Conservation (phyloP, 306 rosid species). For the Quercus glauca region DNA sequence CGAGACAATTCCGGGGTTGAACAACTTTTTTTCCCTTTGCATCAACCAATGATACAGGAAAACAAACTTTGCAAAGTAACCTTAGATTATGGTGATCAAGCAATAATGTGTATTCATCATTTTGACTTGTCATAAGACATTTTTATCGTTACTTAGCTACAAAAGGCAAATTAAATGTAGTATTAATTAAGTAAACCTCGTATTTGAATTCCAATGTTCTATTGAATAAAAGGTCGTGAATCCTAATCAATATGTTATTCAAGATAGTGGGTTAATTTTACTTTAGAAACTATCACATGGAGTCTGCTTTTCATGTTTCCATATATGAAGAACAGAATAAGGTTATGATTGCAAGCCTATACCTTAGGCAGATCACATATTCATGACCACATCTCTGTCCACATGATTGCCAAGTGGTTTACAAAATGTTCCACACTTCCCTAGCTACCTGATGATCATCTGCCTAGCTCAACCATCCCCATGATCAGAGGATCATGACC, state of each 20-base stretch:
- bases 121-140: too few species aligned
- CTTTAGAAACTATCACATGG: slow-evolving; percentile 44
- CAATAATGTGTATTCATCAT: too few species aligned
- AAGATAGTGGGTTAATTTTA: neutral
- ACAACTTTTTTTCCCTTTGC: too few species aligned
- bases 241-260: neutral
- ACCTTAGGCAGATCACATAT: slow-evolving; percentile 41
- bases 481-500: slow-evolving; percentile 25
- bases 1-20: too few species aligned
- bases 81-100: too few species aligned
- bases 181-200: too few species aligned
- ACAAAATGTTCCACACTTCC: neutral
- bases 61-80: too few species aligned
- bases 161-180: too few species aligned
- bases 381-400: slow-evolving; percentile 47
- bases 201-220: neutral
- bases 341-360: slow-evolving; percentile 52
- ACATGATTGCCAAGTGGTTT: slow-evolving; percentile 39
- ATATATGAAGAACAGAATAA: slow-evolving; percentile 24
- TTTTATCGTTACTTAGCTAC: too few species aligned
- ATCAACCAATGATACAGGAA: too few species aligned
- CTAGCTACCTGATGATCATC: neutral
- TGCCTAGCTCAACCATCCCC: slow-evolving; percentile 6
- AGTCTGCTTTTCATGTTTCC: slow-evolving; percentile 48
- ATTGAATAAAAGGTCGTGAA: neutral